Percentiles rank a stretch among this genome's conserved stretches.
Evolutionary conservation across 139 green algal genomes (phyloP).

Genomic region (Chlamydomonas schloesseri): DNA sequence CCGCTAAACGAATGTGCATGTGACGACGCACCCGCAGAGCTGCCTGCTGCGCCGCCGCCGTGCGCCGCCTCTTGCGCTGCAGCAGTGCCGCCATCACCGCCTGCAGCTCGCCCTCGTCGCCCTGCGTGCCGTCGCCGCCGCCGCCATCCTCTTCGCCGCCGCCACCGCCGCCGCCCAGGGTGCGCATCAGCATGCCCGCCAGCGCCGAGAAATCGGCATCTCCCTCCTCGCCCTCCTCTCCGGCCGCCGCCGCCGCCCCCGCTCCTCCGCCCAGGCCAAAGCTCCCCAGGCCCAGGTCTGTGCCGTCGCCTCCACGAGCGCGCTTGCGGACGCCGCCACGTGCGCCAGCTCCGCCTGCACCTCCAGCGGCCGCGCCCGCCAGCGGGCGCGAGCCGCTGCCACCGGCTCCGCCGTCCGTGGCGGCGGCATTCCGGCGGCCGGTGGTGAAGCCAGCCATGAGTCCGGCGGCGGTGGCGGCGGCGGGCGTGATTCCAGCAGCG

Average conservation of each 20-base stretch:
- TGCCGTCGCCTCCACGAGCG: no score
- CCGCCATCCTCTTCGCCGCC: neutral
- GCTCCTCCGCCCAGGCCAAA: neutral
- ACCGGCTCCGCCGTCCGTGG: no score
- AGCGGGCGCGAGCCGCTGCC: no score
- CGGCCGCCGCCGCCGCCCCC: neutral
- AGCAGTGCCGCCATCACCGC: constrained; percentile 1
- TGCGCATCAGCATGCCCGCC: neutral
- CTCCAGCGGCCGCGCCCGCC: no score
- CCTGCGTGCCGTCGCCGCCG: neutral
- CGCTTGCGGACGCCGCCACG: no score
- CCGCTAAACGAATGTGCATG: no score
- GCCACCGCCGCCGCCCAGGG: neutral
- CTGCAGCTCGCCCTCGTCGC: constrained; percentile 13
- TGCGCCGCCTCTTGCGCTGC: constrained; percentile 13
- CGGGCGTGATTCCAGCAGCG: neutral
- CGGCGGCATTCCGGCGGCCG: no score
- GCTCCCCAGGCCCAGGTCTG: no score
- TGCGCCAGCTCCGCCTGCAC: no score
- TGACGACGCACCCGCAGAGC: neutral
- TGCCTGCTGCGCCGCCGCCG: constrained; percentile 12
- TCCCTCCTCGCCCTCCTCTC: neutral
- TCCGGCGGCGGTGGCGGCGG: no score
- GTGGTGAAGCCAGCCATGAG: neutral
- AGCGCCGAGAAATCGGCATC: constrained; percentile 1